These are phyloP conservation scores for Maudiozyma humilis DNA, from an alignment of 1,139 yeast species.

Conservation along the genomic window DNA sequence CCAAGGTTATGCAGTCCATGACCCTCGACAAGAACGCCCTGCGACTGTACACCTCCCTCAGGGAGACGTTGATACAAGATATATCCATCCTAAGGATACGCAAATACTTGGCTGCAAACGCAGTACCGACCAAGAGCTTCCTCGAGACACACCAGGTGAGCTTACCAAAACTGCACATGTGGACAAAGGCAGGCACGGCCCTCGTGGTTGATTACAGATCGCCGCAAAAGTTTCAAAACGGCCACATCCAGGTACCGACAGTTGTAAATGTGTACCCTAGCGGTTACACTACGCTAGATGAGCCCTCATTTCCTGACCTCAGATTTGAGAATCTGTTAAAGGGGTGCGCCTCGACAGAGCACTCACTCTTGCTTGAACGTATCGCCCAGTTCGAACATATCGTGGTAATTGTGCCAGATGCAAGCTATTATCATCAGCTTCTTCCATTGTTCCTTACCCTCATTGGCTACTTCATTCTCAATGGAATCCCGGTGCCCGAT, in stretches of 20 bases:
- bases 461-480: neutral
- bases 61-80: neutral
- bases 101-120: neutral
- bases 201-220: slow-evolving; percentile 6
- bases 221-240: neutral
- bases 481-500: neutral
- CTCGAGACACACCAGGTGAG: neutral
- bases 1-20: neutral
- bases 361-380: neutral
- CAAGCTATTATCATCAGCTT: neutral
- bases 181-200: neutral
- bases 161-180: neutral
- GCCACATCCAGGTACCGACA: neutral
- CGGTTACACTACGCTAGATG: no score
- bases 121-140: neutral
- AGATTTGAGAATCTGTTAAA: neutral
- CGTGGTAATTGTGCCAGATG: neutral
- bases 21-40: neutral
- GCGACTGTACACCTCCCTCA: neutral
- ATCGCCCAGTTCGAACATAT: neutral
- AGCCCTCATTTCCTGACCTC: neutral
- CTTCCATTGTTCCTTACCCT: slow-evolving; percentile 3
- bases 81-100: slow-evolving; percentile 1
- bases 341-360: neutral
- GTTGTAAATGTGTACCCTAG: neutral